Conservation (phyloP, 164 flowering plant genomes). For the Protea cynaroides region DNA sequence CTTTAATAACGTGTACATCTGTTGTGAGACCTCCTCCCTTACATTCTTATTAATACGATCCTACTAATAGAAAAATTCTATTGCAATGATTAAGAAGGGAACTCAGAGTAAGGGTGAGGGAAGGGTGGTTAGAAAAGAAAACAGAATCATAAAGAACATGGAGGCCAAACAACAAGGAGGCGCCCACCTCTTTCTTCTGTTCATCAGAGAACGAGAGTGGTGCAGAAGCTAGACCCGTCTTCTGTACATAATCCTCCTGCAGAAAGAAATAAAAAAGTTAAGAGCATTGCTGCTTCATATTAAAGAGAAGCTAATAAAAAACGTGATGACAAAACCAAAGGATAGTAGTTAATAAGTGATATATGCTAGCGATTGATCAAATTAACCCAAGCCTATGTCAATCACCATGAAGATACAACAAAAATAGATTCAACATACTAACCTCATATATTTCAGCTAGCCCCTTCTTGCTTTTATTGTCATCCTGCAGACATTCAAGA, state of each 20-base stretch:
- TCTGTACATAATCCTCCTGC: constrained; percentile 83
- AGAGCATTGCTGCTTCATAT: neutral
- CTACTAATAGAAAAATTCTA: too few relatives aligned
- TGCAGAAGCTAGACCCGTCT: constrained; percentile 53
- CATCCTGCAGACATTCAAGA: constrained; percentile 54
- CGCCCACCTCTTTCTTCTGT: constrained; percentile 76
- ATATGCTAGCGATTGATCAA: neutral
- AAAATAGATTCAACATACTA: constrained; percentile 10
- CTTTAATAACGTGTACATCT: too few relatives aligned
- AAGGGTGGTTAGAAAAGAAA: neutral
- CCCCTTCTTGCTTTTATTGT: constrained; percentile 91
- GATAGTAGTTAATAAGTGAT: neutral
- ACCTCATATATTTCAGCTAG: constrained; percentile 94
- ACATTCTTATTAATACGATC: too few relatives aligned
- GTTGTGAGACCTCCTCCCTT: too few relatives aligned
- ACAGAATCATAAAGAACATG: neutral
- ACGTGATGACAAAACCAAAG: neutral
- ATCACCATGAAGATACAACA: too few relatives aligned
- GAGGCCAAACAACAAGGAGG: neutral
- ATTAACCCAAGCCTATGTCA: neutral
- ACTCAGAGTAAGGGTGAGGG: too few relatives aligned
- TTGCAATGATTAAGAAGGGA: too few relatives aligned
- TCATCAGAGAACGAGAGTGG: constrained; percentile 67
- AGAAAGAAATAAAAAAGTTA: constrained; percentile 5
- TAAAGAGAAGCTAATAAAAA: neutral